Evolutionary conservation across 2,329 filamentous ascomycete species (phyloP).

Genomic region (Phyllosticta capitalensis): DNA sequence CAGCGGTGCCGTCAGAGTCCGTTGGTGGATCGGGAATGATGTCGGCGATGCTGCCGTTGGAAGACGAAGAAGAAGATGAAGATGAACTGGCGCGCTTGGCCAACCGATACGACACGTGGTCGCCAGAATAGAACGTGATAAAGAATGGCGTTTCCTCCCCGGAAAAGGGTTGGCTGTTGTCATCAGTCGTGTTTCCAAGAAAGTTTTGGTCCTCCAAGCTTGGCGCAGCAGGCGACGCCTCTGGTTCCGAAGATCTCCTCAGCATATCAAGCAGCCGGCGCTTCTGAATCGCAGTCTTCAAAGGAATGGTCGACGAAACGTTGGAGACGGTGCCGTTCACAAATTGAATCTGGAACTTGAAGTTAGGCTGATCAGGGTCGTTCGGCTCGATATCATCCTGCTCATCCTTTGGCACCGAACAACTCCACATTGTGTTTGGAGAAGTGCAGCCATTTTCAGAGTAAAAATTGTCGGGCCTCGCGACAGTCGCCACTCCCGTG

Average conservation of each 20-base stretch:
- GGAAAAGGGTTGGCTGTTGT: constrained; percentile 58
- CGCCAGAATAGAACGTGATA: constrained; percentile 55
- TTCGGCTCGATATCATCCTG: constrained; percentile 56
- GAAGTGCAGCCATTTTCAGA: constrained; percentile 61
- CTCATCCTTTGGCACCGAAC: constrained; percentile 68
- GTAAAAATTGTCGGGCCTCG: constrained; percentile 57
- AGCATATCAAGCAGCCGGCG: constrained; percentile 26
- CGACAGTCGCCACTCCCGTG: constrained; percentile 70
- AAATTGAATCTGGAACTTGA: constrained; percentile 65
- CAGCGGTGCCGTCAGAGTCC: constrained; percentile 61
- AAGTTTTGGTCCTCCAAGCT: constrained; percentile 65
- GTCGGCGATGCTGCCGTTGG: constrained; percentile 34
- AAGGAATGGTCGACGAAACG: constrained; percentile 22
- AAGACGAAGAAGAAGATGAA: constrained; percentile 10
- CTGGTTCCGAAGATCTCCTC: constrained; percentile 18
- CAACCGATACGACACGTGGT: constrained; percentile 20
- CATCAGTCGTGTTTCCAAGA: constrained; percentile 77
- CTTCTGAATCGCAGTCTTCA: constrained; percentile 12
- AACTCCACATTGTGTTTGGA: constrained; percentile 75
- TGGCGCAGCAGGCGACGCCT: constrained; percentile 49
- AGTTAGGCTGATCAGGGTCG: constrained; percentile 60
- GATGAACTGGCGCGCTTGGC: constrained; percentile 25
- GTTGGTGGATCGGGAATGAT: constrained; percentile 55
- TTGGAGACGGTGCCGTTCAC: constrained; percentile 40
- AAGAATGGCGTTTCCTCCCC: constrained; percentile 87